These are phyloP conservation scores for Hsuehochloa calcarea DNA, from an alignment of 176 grass and related monocot genomes.

Conservation along the genomic window DNA sequence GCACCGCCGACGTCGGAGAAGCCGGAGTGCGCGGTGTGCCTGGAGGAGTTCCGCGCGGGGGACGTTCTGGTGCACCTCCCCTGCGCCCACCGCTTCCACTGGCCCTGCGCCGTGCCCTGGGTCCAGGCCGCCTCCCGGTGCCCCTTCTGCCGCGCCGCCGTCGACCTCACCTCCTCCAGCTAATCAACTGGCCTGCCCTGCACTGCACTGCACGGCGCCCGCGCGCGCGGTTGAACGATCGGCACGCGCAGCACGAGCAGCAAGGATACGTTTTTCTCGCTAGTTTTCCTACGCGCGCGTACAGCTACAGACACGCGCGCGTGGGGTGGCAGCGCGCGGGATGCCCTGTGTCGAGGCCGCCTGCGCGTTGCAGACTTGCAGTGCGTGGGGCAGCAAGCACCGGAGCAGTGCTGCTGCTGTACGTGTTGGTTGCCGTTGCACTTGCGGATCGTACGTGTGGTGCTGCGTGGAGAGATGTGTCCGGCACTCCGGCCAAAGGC, in stretches of 20 bases:
- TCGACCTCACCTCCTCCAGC: constrained; percentile 12
- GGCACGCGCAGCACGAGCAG: not conserved
- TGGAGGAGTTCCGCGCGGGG: constrained; percentile 66
- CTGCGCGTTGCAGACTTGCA: no score
- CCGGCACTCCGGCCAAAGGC: not conserved
- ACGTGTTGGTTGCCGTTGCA: not conserved
- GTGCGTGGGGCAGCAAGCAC: not conserved
- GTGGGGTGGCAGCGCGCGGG: not conserved
- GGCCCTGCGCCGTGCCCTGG: constrained; percentile 77
- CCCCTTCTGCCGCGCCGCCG: constrained; percentile 67
- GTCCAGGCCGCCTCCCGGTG: constrained; percentile 59
- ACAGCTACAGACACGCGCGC: not conserved
- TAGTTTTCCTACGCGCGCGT: not conserved
- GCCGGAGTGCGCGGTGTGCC: constrained; percentile 73
- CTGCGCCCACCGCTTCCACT: constrained; percentile 91
- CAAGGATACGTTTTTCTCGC: not conserved
- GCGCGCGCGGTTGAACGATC: not conserved
- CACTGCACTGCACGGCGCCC: no score
- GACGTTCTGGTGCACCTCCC: constrained; percentile 72
- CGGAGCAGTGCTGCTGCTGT: not conserved
- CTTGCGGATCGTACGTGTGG: not conserved
- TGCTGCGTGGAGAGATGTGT: not conserved
- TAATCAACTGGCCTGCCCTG: not conserved
- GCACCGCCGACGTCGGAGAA: constrained; percentile 3
- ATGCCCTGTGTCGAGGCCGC: not conserved